A percentile compares a stretch with the other conserved stretches of the same genome.
These are phyloP conservation scores for Phytophthora nicotianae DNA, from an alignment of 352 stramenopile genomes.

Conservation along the genomic window DNA sequence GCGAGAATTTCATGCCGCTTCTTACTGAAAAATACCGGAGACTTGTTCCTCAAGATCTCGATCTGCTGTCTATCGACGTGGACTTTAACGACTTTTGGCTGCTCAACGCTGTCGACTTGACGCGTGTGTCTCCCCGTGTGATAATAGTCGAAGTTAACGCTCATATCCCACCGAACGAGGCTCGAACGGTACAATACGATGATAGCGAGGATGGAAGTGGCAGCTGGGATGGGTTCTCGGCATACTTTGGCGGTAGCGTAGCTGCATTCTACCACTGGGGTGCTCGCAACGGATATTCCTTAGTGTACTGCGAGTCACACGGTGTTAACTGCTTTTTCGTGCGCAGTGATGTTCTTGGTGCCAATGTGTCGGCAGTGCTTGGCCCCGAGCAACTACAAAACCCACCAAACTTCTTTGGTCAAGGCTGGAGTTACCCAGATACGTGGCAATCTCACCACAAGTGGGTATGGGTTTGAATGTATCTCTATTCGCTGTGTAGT, in stretches of 20 bases:
- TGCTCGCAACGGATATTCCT: slow-evolving; percentile 48
- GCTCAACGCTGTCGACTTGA: slow-evolving; percentile 53
- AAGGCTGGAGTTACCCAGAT: slow-evolving; percentile 58
- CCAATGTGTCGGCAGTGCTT: slow-evolving; percentile 49
- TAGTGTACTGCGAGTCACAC: slow-evolving; percentile 83
- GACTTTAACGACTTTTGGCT: slow-evolving; percentile 85
- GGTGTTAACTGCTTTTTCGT: slow-evolving; percentile 81
- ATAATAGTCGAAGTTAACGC: slow-evolving; percentile 71
- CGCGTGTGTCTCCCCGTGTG: slow-evolving; percentile 52
- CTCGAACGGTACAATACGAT: slow-evolving; percentile 54
- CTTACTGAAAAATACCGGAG: slow-evolving; percentile 42
- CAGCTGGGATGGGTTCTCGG: slow-evolving; percentile 52
- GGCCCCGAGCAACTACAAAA: slow-evolving; percentile 40
- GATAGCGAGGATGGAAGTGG: slow-evolving; percentile 30
- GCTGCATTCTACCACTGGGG: slow-evolving; percentile 55
- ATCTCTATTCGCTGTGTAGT: neutral
- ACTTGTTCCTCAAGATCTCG: slow-evolving; percentile 49
- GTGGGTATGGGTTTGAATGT: slow-evolving; percentile 52
- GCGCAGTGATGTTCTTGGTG: slow-evolving; percentile 48
- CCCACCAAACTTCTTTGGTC: slow-evolving; percentile 73
- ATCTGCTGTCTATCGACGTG: slow-evolving; percentile 74
- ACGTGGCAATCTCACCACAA: slow-evolving; percentile 40
- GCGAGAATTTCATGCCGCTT: slow-evolving; percentile 65
- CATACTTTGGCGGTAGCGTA: slow-evolving; percentile 71
- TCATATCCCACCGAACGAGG: slow-evolving; percentile 53